Evolutionary conservation across 2,329 filamentous ascomycete species (phyloP).

Genomic region (Aureobasidium sp.): DNA sequence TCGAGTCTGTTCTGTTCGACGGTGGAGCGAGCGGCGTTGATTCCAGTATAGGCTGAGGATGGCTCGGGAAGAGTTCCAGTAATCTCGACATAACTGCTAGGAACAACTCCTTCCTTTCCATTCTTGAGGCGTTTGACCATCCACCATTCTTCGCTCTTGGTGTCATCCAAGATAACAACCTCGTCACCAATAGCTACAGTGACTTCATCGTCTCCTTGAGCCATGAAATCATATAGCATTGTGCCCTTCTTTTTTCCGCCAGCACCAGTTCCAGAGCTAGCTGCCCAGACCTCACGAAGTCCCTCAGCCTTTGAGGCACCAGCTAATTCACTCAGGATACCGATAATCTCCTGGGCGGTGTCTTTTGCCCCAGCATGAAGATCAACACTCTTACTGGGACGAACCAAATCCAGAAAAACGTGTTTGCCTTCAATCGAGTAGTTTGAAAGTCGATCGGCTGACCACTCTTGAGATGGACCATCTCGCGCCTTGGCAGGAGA

Average conservation of each 20-base stretch:
- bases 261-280: constrained; percentile 56
- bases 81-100: constrained; percentile 91
- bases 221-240: constrained; percentile 92
- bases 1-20: constrained; percentile 73
- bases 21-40: constrained; percentile 57
- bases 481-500: constrained; percentile 78
- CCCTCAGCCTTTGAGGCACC: constrained; percentile 79
- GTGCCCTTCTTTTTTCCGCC: constrained; percentile 69
- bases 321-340: constrained; percentile 78
- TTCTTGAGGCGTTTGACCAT: constrained; percentile 86
- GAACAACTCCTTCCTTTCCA: constrained; percentile 90
- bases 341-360: constrained; percentile 88
- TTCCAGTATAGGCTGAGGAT: constrained; percentile 41
- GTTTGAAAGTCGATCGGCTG: constrained; percentile 88
- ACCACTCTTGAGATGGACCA: constrained; percentile 85
- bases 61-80: constrained; percentile 56
- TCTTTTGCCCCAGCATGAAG: constrained; percentile 97
- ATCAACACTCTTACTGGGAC: constrained; percentile 89
- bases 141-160: constrained; percentile 97
- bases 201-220: constrained; percentile 93
- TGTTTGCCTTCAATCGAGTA: constrained; percentile 98
- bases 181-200: constrained; percentile 86
- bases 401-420: constrained; percentile 87
- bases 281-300: constrained; percentile 77
- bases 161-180: constrained; percentile 81